Conservation (phyloP, 208 protist species). For the Trypanosoma melophagium region DNA sequence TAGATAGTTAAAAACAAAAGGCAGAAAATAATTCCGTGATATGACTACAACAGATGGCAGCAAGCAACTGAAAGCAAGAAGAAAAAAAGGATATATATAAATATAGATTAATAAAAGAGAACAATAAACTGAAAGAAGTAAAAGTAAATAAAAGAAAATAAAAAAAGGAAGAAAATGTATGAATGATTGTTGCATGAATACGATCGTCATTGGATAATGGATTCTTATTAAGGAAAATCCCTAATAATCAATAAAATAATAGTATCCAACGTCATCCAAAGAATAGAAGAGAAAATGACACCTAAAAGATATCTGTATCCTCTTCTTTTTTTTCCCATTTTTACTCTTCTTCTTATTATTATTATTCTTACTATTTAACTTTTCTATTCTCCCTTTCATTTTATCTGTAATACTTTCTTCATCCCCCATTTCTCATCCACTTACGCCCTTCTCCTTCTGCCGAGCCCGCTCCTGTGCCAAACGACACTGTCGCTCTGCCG, state of each 20-base stretch:
- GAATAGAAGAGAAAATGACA: neutral
- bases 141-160: neutral
- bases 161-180: neutral
- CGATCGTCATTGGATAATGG: neutral
- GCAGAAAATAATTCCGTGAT: too few relatives aligned
- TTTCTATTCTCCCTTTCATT: neutral
- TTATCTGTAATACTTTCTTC: neutral
- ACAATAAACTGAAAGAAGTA: neutral
- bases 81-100: neutral
- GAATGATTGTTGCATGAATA: too few relatives aligned
- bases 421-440: neutral
- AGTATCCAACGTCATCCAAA: neutral
- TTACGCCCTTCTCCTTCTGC: neutral
- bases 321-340: too few relatives aligned
- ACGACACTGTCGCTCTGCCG: constrained; percentile 76
- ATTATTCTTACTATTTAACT: constrained; percentile 5
- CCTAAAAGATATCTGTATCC: too few relatives aligned
- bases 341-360: neutral
- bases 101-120: neutral
- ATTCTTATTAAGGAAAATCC: neutral
- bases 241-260: too few relatives aligned
- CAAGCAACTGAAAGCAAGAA: neutral
- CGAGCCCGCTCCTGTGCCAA: constrained; percentile 51
- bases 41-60: too few relatives aligned
- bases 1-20: neutral